These are phyloP conservation scores for Blastobotrys capitulatus DNA, from an alignment of 1,139 yeast genomes.

Conservation along the genomic window DNA sequence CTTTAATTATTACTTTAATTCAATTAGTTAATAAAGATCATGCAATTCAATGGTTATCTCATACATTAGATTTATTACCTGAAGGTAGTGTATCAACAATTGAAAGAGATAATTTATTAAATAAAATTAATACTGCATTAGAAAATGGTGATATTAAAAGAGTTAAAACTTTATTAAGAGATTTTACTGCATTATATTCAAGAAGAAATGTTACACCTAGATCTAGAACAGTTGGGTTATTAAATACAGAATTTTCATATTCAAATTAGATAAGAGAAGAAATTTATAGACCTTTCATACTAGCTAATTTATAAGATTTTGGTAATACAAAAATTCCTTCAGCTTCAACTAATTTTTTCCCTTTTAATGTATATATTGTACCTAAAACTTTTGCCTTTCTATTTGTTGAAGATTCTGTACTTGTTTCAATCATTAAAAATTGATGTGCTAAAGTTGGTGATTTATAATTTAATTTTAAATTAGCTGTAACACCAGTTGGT, in stretches of 20 bases:
- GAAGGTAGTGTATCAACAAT: slow-evolving; percentile 53
- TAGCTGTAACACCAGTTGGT: slow-evolving; percentile 37
- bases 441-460: slow-evolving; percentile 78
- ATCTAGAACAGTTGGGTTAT: slow-evolving; percentile 1
- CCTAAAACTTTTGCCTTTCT: slow-evolving; percentile 38
- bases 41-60: slow-evolving; percentile 56
- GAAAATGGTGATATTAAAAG: slow-evolving; percentile 67
- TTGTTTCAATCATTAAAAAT: slow-evolving; percentile 61
- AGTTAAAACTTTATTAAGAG: slow-evolving; percentile 63
- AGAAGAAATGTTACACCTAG: slow-evolving; percentile 67
- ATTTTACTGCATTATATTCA: slow-evolving; percentile 77
- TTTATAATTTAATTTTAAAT: slow-evolving; percentile 53
- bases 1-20: slow-evolving; percentile 62
- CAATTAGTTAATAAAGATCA: slow-evolving; percentile 43
- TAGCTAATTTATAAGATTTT: slow-evolving; percentile 17
- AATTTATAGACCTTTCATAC: slow-evolving; percentile 10
- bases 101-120: slow-evolving; percentile 58
- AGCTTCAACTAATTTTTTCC: slow-evolving; percentile 37
- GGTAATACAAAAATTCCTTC: slow-evolving; percentile 22
- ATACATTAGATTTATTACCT: slow-evolving; percentile 52
- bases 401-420: slow-evolving; percentile 33
- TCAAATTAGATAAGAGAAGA: not conserved
- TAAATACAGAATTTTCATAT: not conserved
- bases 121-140: slow-evolving; percentile 54
- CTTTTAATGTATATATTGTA: slow-evolving; percentile 37